Percentiles rank a stretch among this genome's conserved stretches.
phyloP scores from a whole-genome alignment of 805 yeast genomes.

The Pichia thaimueangensis region DNA sequence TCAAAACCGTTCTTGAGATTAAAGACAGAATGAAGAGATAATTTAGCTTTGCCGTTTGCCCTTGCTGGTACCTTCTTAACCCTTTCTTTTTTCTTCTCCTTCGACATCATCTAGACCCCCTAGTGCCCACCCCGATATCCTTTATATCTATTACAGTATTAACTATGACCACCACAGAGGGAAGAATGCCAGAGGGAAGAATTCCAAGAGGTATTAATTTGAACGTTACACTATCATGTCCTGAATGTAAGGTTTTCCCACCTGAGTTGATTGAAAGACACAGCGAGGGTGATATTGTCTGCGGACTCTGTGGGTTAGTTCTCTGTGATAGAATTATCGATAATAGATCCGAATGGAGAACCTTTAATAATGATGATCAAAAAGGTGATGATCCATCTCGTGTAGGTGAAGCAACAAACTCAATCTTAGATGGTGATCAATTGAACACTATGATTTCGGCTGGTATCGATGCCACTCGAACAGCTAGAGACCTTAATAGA shows the following conservation, averaged over 20 bases:
- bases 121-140: too few relatives aligned
- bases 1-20: too few relatives aligned
- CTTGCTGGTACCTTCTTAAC: too few relatives aligned
- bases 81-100: too few relatives aligned
- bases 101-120: too few relatives aligned
- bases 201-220: constrained; percentile 60
- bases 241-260: constrained; percentile 93
- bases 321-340: constrained; percentile 89
- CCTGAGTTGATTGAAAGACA: constrained; percentile 93
- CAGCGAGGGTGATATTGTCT: constrained; percentile 97
- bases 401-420: constrained; percentile 97
- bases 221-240: constrained; percentile 86
- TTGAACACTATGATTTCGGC: constrained; percentile 87
- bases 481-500: constrained; percentile 84
- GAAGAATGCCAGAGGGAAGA: constrained; percentile 35
- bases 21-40: too few relatives aligned
- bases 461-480: constrained; percentile 75
- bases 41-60: too few relatives aligned
- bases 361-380: constrained; percentile 95
- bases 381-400: constrained; percentile 98
- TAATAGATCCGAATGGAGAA: constrained; percentile 97
- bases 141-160: too few relatives aligned
- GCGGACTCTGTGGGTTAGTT: constrained; percentile 94
- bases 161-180: constrained; percentile 12
- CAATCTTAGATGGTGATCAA: constrained; percentile 84